A percentile compares a stretch with the other conserved stretches of the same genome.
phyloP scores from a whole-genome alignment of 345 rosid species.

The Acer saccharum region DNA sequence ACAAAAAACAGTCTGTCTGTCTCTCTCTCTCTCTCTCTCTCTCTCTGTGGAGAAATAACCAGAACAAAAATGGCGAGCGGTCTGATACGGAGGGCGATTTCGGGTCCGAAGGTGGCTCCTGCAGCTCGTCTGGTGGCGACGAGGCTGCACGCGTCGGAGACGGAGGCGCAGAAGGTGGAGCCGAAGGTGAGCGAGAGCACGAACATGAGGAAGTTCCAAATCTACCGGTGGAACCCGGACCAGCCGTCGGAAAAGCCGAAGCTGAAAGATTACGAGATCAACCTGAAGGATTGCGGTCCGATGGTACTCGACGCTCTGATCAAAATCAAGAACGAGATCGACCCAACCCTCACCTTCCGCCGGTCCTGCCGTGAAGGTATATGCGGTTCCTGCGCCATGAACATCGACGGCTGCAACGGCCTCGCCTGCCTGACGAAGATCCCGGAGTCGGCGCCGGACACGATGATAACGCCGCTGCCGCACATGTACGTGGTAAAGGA shows the following conservation, averaged over 20 bases:
- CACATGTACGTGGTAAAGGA: conserved; percentile 97
- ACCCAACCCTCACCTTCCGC: conserved; percentile 88
- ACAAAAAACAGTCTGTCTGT: not conserved
- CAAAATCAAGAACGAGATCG: conserved; percentile 97
- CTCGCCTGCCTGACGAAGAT: conserved; percentile 93
- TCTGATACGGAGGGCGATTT: conserved; percentile 46
- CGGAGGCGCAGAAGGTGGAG: conserved; percentile 48
- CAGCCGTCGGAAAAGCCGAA: conserved; percentile 61
- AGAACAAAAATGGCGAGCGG: conserved; percentile 48
- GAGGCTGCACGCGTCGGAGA: conserved; percentile 51
- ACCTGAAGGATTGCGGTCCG: conserved; percentile 90
- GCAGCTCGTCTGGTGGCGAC: conserved; percentile 37
- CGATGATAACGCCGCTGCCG: conserved; percentile 77
- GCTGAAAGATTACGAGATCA: conserved; percentile 68
- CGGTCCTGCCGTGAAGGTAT: conserved; percentile 98
- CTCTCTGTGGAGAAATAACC: not conserved
- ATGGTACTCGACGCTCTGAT: conserved; percentile 96
- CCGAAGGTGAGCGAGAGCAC: conserved; percentile 32
- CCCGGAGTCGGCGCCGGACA: conserved; percentile 29
- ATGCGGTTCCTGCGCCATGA: conserved; percentile 97
- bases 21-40: not conserved
- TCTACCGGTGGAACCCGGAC: conserved; percentile 94
- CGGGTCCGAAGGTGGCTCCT: conserved; percentile 23
- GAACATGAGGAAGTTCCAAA: conserved; percentile 72
- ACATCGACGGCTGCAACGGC: conserved; percentile 93